Conservation (phyloP, 805 yeast genomes). For the Ogataea methanolica region DNA sequence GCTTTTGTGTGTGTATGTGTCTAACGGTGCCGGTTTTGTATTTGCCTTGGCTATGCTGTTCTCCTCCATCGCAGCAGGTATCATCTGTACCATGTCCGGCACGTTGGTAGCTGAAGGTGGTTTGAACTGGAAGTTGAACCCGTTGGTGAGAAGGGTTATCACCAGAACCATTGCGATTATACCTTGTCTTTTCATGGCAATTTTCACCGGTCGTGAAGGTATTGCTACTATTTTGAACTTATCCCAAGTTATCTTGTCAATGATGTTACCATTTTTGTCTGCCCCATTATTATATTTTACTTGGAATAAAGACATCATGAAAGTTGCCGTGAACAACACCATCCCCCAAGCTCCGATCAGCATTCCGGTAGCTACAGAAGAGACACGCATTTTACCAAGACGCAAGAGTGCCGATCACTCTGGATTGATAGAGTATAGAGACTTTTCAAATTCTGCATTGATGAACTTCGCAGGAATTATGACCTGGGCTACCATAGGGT, state of each 20-base stretch:
- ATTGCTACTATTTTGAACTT: conserved; percentile 68
- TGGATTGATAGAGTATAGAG: conserved; percentile 30
- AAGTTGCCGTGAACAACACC: conserved; percentile 34
- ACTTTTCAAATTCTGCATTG: conserved; percentile 61
- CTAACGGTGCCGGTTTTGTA: conserved; percentile 75
- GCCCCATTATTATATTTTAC: conserved; percentile 87
- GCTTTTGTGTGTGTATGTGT: conserved; percentile 53
- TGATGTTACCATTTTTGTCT: conserved; percentile 76
- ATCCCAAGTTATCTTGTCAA: conserved; percentile 81
- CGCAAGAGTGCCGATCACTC: conserved; percentile 11
- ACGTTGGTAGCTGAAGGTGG: conserved; percentile 92
- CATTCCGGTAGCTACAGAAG: background rate
- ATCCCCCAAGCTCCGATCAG: background rate
- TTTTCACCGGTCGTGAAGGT: conserved; percentile 70
- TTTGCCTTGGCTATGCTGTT: conserved; percentile 81
- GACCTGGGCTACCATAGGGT: conserved; percentile 69
- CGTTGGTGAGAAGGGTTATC: conserved; percentile 73
- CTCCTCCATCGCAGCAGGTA: conserved; percentile 88
- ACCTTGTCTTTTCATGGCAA: conserved; percentile 73
- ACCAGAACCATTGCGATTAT: conserved; percentile 76
- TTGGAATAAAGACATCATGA: conserved; percentile 64
- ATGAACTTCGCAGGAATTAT: conserved; percentile 46
- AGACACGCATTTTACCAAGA: conserved; percentile 6
- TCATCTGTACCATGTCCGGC: conserved; percentile 90
- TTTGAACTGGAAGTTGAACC: conserved; percentile 71